These are phyloP conservation scores for Sporothrix schenckii DNA, from an alignment of 2,329 filamentous ascomycete genomes.

Conservation along the genomic window DNA sequence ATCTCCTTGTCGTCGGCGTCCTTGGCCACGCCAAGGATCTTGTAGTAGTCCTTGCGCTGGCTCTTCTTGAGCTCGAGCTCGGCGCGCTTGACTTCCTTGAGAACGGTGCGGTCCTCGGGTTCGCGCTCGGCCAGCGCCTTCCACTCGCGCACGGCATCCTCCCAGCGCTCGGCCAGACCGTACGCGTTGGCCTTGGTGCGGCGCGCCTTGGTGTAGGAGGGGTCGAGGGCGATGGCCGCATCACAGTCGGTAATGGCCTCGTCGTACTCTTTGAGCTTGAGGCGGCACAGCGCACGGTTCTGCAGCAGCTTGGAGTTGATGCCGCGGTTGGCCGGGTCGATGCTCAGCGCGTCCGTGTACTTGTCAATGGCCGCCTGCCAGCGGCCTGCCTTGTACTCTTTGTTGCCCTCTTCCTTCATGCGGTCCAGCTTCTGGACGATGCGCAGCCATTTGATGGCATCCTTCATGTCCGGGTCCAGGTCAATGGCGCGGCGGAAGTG, in stretches of 20 bases:
- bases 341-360: conserved; percentile 78
- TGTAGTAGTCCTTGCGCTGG: conserved; percentile 97
- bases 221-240: conserved; percentile 78
- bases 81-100: conserved; percentile 83
- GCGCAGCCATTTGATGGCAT: conserved; percentile 84
- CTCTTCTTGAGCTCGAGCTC: conserved; percentile 98
- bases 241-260: conserved; percentile 85
- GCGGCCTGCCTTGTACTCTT: conserved; percentile 81
- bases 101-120: conserved; percentile 76
- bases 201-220: conserved; percentile 83
- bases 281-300: conserved; percentile 85
- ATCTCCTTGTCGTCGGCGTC: conserved; percentile 81
- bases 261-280: conserved; percentile 81
- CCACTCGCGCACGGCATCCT: conserved; percentile 85
- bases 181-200: conserved; percentile 92
- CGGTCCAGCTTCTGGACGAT: conserved; percentile 89
- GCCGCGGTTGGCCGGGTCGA: conserved; percentile 86
- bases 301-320: conserved; percentile 94
- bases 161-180: conserved; percentile 85
- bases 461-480: conserved; percentile 88
- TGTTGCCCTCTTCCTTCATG: conserved; percentile 92
- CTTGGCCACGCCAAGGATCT: conserved; percentile 88
- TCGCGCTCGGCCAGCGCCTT: conserved; percentile 83
- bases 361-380: conserved; percentile 81
- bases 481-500: conserved; percentile 87